Evolutionary conservation across 306 rosid genomes (phyloP).

Genomic region (Inga laurina): DNA sequence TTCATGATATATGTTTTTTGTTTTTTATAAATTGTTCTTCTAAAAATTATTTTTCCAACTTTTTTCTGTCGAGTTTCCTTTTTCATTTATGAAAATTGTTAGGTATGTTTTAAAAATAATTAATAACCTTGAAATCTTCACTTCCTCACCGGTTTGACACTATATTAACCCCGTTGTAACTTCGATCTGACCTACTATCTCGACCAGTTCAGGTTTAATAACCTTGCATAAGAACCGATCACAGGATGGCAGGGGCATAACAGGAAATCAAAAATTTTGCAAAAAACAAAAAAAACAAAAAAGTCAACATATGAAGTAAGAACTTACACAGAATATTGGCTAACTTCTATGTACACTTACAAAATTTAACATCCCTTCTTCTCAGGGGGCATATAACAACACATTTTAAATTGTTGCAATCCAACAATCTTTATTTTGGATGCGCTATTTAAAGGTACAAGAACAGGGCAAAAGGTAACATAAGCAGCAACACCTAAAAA

Average conservation of each 20-base stretch:
- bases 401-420: not conserved
- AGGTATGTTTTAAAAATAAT: no score
- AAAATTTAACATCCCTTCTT: not conserved
- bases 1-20: no score
- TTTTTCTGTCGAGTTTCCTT: no score
- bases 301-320: not conserved
- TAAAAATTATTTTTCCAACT: no score
- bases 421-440: constrained; percentile 14
- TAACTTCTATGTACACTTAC: not conserved
- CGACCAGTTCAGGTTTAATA: no score
- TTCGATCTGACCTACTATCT: no score
- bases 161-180: no score
- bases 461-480: constrained; percentile 18
- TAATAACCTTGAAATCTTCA: no score
- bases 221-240: not conserved
- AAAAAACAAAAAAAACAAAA: not conserved
- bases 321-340: not conserved
- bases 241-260: not conserved
- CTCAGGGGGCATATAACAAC: not conserved
- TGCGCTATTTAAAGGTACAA: not conserved
- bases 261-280: not conserved
- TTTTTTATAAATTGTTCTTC: no score
- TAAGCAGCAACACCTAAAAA: not conserved
- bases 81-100: no score
- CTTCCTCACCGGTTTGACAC: no score